Evolutionary conservation across 2,329 filamentous ascomycete genomes (phyloP).

Genomic region (Calonectria pseudoreteaudii): DNA sequence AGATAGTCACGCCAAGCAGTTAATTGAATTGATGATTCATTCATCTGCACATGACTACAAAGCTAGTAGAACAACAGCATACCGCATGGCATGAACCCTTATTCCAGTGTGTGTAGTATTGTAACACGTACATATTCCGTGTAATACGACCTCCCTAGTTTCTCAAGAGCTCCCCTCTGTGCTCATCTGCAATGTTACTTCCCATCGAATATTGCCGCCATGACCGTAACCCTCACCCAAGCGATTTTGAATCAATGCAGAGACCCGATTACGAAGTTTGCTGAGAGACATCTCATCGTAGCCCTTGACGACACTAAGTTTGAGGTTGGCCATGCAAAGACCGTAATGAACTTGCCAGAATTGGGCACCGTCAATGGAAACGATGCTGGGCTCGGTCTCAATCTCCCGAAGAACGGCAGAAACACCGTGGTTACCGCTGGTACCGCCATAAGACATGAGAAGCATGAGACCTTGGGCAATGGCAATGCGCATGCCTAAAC

Average conservation of each 20-base stretch:
- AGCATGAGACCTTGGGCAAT: conserved; percentile 92
- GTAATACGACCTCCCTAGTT: background rate
- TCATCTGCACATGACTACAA: background rate
- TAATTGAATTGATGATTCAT: conserved; percentile 13
- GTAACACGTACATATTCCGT: background rate
- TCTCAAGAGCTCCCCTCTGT: conserved; percentile 44
- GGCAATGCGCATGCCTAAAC: conserved; percentile 84
- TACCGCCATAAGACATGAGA: conserved; percentile 83
- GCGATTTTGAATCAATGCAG: conserved; percentile 83
- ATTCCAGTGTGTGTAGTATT: background rate
- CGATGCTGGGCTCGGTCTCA: conserved; percentile 80
- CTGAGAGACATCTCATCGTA: conserved; percentile 77
- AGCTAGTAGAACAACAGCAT: background rate
- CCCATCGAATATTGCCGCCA: conserved; percentile 85
- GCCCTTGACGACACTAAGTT: conserved; percentile 75
- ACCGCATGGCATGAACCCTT: background rate
- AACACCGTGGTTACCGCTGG: conserved; percentile 61
- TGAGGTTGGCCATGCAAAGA: conserved; percentile 94
- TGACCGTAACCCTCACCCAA: conserved; percentile 89
- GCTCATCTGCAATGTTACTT: conserved; percentile 87
- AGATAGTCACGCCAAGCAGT: conserved; percentile 8
- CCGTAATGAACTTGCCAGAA: conserved; percentile 99
- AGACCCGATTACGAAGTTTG: conserved; percentile 80
- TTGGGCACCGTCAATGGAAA: conserved; percentile 86
- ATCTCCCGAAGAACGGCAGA: conserved; percentile 86